Evolutionary conservation across 441 rosid species (phyloP), one percentile per base, ranked within the genome.

Genomic region (Cnidoscolus chayamansa): DNA sequence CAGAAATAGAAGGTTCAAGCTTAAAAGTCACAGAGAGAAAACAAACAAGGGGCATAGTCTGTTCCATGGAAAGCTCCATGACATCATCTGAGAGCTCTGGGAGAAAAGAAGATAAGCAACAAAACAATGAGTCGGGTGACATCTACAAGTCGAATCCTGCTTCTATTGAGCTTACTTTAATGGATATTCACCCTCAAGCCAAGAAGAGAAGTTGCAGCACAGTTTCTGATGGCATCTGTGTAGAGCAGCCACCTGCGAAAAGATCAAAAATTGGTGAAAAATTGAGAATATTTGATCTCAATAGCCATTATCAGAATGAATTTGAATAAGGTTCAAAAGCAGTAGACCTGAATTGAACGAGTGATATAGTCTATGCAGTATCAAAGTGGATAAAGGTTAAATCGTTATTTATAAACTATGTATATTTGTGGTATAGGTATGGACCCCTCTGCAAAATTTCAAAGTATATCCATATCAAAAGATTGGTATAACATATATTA

Each of bases 1-100:
- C 95, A 58, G 96, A 92, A 77, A 78, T 72, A 49, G 84, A 85
- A 69, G 68, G 63, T 80, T 80, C 84, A 48, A 76, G 71, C 77
- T 54, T 57, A 63, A 84, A 76, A 77, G 83, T 78, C 17, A 56
- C 47, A 58, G 87, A 75, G 68, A 76, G 67, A 58, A 82, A 82
- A 65, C 80, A 63, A 73, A 66, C 63, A 68, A 76, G 77, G 70
- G 87, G 85, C 71, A 71, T 85, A 11, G 77, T 87, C 49, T 76
- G 86, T 72, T 95, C 99, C 13, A 81, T 80, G 64, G 99, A 91
- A 66, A 95, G 98, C 83, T 92, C 99, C 51, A 76, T 92, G 81
- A 92, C 99, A 71, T 95, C 95, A 55, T 87, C 97, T 0, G 96
- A 91, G 68, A 89, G 87, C 81, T 89, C 90, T 0, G 94, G 88